phyloP scores from a whole-genome alignment of 139 green algal genomes.

The Gonium pectorale region DNA sequence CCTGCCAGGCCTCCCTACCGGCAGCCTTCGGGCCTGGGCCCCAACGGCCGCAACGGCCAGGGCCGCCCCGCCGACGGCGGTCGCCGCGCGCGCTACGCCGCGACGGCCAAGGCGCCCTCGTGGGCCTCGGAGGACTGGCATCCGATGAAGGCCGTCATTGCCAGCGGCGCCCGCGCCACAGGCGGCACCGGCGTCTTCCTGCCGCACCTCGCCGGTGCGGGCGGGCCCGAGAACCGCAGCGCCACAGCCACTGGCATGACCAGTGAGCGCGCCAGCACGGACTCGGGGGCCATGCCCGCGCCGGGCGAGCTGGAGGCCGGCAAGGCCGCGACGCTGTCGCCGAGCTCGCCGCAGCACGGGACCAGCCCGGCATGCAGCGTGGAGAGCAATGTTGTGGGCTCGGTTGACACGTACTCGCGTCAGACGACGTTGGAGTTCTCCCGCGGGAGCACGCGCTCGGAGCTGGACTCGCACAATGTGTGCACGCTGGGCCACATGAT shows the following conservation, averaged over 20 bases:
- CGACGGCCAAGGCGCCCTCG: constrained; percentile 36
- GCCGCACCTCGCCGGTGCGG: background rate
- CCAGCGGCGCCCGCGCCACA: constrained; percentile 21
- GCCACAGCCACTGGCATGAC: too few relatives aligned
- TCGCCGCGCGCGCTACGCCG: constrained; percentile 32
- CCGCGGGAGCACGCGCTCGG: background rate
- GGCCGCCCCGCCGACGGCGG: background rate
- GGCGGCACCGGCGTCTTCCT: constrained; percentile 39
- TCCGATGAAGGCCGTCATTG: constrained; percentile 40
- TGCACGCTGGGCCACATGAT: background rate
- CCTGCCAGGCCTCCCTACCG: constrained; percentile 19
- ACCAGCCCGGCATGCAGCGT: constrained; percentile 10
- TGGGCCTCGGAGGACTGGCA: constrained; percentile 44
- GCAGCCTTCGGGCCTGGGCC: constrained; percentile 31
- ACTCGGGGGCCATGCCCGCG: too few relatives aligned
- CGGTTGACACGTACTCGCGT: constrained; percentile 4
- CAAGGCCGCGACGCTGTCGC: background rate
- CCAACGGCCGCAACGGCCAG: constrained; percentile 11
- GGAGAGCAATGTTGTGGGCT: constrained; percentile 8
- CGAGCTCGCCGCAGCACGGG: background rate
- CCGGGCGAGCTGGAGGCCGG: too few relatives aligned
- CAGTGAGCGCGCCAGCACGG: too few relatives aligned
- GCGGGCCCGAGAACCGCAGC: background rate
- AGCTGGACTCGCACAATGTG: constrained; percentile 16
- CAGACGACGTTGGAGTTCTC: constrained; percentile 21